Evolutionary conservation across 2,329 filamentous ascomycete species (phyloP).

Genomic region (Aureobasidium sp.): DNA sequence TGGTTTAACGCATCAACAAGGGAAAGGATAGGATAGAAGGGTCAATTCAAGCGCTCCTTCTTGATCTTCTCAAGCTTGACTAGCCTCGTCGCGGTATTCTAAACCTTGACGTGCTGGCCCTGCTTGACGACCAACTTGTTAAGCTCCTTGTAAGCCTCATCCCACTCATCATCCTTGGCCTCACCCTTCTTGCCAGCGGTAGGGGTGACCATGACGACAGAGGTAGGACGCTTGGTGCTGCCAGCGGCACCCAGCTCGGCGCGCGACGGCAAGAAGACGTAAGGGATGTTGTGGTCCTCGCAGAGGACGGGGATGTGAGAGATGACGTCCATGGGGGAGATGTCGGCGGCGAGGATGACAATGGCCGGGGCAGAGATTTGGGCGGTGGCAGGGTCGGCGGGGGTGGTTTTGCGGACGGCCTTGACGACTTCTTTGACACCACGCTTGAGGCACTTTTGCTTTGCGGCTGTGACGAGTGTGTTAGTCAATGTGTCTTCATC

Average conservation of each 20-base stretch:
- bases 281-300: slow-evolving; percentile 96
- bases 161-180: slow-evolving; percentile 37
- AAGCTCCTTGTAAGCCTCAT: slow-evolving; percentile 40
- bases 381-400: slow-evolving; percentile 52
- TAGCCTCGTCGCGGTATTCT: slow-evolving; percentile 7
- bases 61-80: not conserved
- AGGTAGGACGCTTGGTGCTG: slow-evolving; percentile 91
- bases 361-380: slow-evolving; percentile 48
- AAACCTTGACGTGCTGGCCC: slow-evolving; percentile 47
- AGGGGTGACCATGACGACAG: slow-evolving; percentile 74
- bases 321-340: slow-evolving; percentile 98
- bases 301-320: slow-evolving; percentile 95
- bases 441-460: slow-evolving; percentile 90
- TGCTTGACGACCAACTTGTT: slow-evolving; percentile 53
- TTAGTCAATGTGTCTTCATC: not conserved
- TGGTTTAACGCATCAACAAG: not conserved
- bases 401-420: slow-evolving; percentile 83
- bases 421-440: slow-evolving; percentile 99
- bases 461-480: slow-evolving; percentile 57
- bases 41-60: not conserved
- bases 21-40: not conserved
- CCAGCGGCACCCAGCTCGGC: slow-evolving; percentile 91
- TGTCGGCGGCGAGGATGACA: slow-evolving; percentile 91
- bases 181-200: slow-evolving; percentile 40
- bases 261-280: slow-evolving; percentile 87